Evolutionary conservation across 805 yeast species (phyloP).

Genomic region (Saturnispora kantuleensis): DNA sequence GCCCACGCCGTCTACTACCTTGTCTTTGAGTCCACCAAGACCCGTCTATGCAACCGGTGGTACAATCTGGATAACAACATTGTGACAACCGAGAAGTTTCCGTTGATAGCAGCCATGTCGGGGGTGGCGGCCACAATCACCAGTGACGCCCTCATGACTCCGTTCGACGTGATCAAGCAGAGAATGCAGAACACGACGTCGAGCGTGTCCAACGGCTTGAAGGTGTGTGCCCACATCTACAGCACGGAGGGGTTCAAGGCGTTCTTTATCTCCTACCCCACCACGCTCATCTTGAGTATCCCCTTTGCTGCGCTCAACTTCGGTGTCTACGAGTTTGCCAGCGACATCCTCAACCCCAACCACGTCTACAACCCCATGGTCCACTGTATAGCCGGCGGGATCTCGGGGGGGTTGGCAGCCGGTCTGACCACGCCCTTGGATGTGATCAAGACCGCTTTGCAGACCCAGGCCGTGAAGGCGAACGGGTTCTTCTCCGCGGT

Average conservation of each 20-base stretch:
- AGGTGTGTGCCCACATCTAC: slow-evolving; percentile 37
- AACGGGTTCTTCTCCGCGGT: slow-evolving; percentile 68
- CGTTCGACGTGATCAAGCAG: slow-evolving; percentile 91
- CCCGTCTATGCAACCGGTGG: slow-evolving; percentile 33
- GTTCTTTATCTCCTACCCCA: slow-evolving; percentile 87
- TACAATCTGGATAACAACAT: slow-evolving; percentile 28
- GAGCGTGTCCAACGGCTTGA: slow-evolving; percentile 13
- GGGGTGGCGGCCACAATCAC: slow-evolving; percentile 92
- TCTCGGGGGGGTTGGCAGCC: slow-evolving; percentile 93
- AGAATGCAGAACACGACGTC: slow-evolving; percentile 59
- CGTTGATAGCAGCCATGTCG: slow-evolving; percentile 73
- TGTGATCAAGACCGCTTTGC: slow-evolving; percentile 84
- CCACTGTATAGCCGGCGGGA: slow-evolving; percentile 87
- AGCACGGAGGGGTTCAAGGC: slow-evolving; percentile 62
- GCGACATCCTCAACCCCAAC: slow-evolving; percentile 70
- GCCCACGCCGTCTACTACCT: slow-evolving; percentile 96
- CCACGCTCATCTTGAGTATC: slow-evolving; percentile 81
- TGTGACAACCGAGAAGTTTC: slow-evolving; percentile 61
- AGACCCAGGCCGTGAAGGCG: slow-evolving; percentile 63
- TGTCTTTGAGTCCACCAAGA: slow-evolving; percentile 80
- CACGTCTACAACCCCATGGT: slow-evolving; percentile 76
- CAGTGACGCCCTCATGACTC: slow-evolving; percentile 94
- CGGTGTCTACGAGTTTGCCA: slow-evolving; percentile 79
- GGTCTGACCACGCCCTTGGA: slow-evolving; percentile 92
- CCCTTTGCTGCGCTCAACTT: slow-evolving; percentile 95